Conservation (phyloP, 306 rosid species). For the Prunus davidiana region DNA sequence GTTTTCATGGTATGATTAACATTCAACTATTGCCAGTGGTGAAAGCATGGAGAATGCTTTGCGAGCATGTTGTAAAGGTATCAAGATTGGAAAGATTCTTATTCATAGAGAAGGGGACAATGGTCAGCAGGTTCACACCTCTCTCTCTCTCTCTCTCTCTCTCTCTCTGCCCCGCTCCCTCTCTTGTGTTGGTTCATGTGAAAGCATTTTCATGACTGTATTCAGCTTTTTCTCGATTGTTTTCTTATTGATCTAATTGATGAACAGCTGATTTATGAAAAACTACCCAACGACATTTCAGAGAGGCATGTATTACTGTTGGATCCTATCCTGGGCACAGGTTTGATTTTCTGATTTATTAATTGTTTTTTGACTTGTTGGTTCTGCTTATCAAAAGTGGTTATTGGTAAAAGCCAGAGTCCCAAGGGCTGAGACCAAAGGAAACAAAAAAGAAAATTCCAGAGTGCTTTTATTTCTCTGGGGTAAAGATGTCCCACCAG, state of each 20-base stretch:
- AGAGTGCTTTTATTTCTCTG: not conserved
- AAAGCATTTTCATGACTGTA: not conserved
- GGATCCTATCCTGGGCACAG: constrained; percentile 99
- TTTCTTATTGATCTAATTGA: constrained; percentile 19
- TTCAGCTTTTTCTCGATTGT: not conserved
- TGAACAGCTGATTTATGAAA: constrained; percentile 89
- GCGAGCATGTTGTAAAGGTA: constrained; percentile 98
- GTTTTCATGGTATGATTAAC: constrained; percentile 14
- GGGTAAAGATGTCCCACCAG: too few species aligned
- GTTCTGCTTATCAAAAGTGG: not conserved
- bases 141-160: constrained; percentile 4
- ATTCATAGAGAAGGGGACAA: constrained; percentile 99
- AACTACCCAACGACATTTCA: constrained; percentile 88
- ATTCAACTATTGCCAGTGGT: constrained; percentile 51
- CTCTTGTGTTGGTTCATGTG: not conserved
- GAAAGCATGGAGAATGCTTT: constrained; percentile 99
- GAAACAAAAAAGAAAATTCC: not conserved
- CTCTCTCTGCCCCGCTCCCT: not conserved
- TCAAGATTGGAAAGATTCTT: constrained; percentile 98
- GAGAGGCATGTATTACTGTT: constrained; percentile 89
- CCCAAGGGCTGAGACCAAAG: not conserved
- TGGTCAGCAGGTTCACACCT: constrained; percentile 85
- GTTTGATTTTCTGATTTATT: constrained; percentile 38
- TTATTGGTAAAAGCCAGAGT: not conserved
- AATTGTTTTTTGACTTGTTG: not conserved